A percentile compares a stretch with the other conserved stretches of the same genome.
Conservation (phyloP, 441 rosid species). For the Gossypium gossypioides region DNA sequence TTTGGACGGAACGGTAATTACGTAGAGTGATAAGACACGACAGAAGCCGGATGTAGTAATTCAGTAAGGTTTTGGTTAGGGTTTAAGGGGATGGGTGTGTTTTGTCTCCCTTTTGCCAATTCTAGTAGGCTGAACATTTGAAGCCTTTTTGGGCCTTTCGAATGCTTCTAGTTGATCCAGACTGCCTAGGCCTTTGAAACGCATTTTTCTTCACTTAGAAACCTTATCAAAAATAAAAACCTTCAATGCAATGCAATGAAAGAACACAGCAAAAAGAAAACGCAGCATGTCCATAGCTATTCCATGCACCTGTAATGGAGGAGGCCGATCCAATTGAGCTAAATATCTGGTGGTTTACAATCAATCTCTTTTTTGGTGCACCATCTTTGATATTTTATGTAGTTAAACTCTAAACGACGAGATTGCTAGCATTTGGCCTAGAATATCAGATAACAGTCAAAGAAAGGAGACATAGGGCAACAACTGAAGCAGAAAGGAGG, state of each 20-base stretch:
- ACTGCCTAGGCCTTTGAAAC: neutral
- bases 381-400: neutral
- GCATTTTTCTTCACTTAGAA: neutral
- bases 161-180: neutral
- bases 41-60: neutral
- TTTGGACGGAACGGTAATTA: neutral
- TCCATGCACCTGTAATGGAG: neutral
- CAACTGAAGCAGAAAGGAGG: neutral
- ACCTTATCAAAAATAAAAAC: no score
- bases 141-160: neutral
- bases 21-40: no score
- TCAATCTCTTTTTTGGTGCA: neutral
- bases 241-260: no score
- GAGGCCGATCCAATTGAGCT: neutral
- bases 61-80: conserved; percentile 20
- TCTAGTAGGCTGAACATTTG: neutral
- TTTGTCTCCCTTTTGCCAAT: no score
- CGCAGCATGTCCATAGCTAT: no score
- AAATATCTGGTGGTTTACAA: neutral
- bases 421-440: neutral
- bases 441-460: neutral
- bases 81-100: conserved; percentile 15
- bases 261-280: no score
- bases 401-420: neutral
- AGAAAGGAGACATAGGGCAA: neutral